Evolutionary conservation across 306 rosid species (phyloP).

Genomic region (Mimosa bimucronata): DNA sequence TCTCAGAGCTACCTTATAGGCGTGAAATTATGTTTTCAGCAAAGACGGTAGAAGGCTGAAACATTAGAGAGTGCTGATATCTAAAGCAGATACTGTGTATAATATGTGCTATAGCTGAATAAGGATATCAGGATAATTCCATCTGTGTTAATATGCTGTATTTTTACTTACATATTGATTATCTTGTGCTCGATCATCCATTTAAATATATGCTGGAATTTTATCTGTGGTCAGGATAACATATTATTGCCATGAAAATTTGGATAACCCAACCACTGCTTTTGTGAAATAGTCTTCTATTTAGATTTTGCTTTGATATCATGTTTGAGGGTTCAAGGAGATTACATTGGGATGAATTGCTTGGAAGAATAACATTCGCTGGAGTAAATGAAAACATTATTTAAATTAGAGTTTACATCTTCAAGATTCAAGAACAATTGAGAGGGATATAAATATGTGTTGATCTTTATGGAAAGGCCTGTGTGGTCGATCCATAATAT

Average conservation of each 20-base stretch:
- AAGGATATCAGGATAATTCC: constrained; percentile 4
- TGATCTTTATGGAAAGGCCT: background rate
- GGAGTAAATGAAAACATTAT: constrained; percentile 11
- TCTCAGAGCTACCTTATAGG: constrained; percentile 17
- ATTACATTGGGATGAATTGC: background rate
- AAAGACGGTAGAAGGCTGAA: constrained; percentile 15
- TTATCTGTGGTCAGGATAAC: background rate
- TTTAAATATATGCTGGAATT: constrained; percentile 5
- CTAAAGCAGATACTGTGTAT: background rate
- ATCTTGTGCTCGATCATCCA: background rate
- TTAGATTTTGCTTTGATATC: constrained; percentile 23
- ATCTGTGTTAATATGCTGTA: background rate
- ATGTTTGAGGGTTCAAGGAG: constrained; percentile 20
- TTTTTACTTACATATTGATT: background rate
- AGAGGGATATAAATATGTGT: constrained; percentile 7
- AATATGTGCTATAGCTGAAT: constrained; percentile 13
- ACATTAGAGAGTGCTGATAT: background rate
- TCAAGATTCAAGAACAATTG: constrained; percentile 23
- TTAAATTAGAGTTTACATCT: constrained; percentile 14
- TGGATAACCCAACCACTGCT: background rate
- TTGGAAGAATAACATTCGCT: background rate
- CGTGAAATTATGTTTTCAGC: constrained; percentile 16
- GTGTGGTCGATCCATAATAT: constrained; percentile 2
- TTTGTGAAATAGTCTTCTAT: constrained; percentile 4
- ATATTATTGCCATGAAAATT: constrained; percentile 21